Conservation (phyloP, 495 filamentous ascomycete genomes). For the Penicillium simplicissimum region DNA sequence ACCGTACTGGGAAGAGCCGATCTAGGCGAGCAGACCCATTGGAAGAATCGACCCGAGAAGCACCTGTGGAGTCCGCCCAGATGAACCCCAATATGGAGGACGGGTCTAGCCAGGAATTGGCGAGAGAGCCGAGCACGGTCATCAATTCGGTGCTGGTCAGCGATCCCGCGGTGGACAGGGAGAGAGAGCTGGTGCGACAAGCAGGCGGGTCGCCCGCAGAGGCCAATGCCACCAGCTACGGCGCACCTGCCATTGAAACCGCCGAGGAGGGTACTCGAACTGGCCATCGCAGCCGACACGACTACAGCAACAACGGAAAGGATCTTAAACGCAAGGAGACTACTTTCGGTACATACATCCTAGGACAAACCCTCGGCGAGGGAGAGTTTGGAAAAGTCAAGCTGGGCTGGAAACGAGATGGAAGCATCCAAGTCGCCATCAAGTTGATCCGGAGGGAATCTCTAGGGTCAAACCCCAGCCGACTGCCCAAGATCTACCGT, state of each 20-base stretch:
- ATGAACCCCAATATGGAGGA: constrained; percentile 31
- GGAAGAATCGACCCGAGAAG: constrained; percentile 28
- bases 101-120: constrained; percentile 26
- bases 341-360: constrained; percentile 89
- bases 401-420: constrained; percentile 97
- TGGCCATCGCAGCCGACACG: constrained; percentile 71
- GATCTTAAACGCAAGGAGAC: constrained; percentile 67
- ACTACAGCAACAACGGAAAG: constrained; percentile 58
- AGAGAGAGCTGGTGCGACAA: constrained; percentile 72
- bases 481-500: constrained; percentile 94
- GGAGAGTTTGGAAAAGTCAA: constrained; percentile 99
- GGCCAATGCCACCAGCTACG: constrained; percentile 54
- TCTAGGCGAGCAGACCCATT: constrained; percentile 36
- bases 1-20: constrained; percentile 37
- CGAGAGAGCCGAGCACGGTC: constrained; percentile 52
- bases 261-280: constrained; percentile 63
- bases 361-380: constrained; percentile 96
- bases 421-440: constrained; percentile 92
- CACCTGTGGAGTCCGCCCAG: constrained; percentile 16
- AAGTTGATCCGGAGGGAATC: constrained; percentile 94
- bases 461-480: constrained; percentile 79
- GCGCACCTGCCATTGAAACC: constrained; percentile 52
- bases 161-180: constrained; percentile 76
- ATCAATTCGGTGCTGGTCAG: constrained; percentile 77
- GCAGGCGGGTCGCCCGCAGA: constrained; percentile 57